phyloP scores from a whole-genome alignment of 805 yeast genomes.

The Wickerhamomyces ciferrii region DNA sequence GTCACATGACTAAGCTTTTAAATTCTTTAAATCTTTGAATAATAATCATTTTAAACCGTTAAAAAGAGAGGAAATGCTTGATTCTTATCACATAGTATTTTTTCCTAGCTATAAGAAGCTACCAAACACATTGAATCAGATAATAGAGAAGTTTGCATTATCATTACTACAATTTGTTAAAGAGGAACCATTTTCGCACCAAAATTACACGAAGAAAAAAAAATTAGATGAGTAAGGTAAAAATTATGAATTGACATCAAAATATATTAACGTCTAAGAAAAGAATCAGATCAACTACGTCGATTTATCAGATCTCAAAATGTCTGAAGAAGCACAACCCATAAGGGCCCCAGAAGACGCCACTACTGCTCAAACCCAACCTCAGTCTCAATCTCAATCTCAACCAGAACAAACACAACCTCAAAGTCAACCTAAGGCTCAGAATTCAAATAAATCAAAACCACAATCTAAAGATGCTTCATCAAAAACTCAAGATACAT shows the following conservation, averaged over 20 bases:
- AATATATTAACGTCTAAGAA: too few species aligned
- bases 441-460: neutral
- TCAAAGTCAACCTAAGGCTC: neutral
- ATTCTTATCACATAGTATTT: too few species aligned
- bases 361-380: neutral
- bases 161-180: too few species aligned
- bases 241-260: too few species aligned
- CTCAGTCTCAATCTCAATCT: neutral
- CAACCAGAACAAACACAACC: neutral
- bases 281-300: too few species aligned
- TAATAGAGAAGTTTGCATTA: too few species aligned
- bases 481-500: neutral
- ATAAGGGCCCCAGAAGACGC: neutral
- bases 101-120: too few species aligned
- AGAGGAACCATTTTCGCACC: neutral
- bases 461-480: constrained; percentile 2
- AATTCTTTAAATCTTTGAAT: too few species aligned
- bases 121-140: too few species aligned
- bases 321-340: neutral
- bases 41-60: too few species aligned
- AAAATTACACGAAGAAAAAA: neutral
- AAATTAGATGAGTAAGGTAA: neutral
- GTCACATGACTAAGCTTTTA: too few species aligned
- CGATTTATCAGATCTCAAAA: neutral
- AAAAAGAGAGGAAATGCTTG: too few species aligned